A percentile compares a stretch with the other conserved stretches of the same genome.
These are phyloP conservation scores for Saccharata proteae DNA, from an alignment of 2,329 filamentous ascomycete genomes.

Conservation along the genomic window DNA sequence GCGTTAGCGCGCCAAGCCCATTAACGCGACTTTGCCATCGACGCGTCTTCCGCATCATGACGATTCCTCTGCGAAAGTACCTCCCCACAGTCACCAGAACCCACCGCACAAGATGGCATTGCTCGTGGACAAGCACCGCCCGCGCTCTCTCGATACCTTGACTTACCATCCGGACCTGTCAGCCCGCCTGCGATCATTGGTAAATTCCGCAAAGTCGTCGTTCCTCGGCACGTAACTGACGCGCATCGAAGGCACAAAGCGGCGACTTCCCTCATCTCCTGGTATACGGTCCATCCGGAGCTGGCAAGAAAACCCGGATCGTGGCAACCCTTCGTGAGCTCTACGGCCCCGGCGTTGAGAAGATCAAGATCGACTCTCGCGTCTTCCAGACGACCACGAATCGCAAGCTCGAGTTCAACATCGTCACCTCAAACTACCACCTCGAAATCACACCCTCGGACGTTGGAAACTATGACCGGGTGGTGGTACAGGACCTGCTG, in stretches of 20 bases:
- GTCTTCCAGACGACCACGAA: slow-evolving; percentile 93
- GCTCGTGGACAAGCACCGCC: slow-evolving; percentile 54
- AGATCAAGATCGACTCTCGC: slow-evolving; percentile 97
- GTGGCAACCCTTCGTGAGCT: slow-evolving; percentile 91
- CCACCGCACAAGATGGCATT: slow-evolving; percentile 47
- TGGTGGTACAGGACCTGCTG: slow-evolving; percentile 87
- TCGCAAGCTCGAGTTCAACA: slow-evolving; percentile 98
- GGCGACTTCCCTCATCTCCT: slow-evolving; percentile 97
- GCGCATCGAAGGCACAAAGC: slow-evolving; percentile 66
- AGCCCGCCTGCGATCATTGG: slow-evolving; percentile 71
- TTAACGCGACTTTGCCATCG: slow-evolving; percentile 2
- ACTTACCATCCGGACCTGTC: slow-evolving; percentile 87
- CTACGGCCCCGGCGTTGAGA: slow-evolving; percentile 93
- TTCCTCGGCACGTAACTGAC: slow-evolving; percentile 3
- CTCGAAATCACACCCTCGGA: slow-evolving; percentile 97
- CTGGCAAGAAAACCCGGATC: slow-evolving; percentile 95
- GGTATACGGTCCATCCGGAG: slow-evolving; percentile 90
- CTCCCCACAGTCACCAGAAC: no score
- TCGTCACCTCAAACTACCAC: slow-evolving; percentile 93
- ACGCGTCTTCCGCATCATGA: slow-evolving; percentile 6
- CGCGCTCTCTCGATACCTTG: slow-evolving; percentile 61
- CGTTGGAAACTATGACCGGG: slow-evolving; percentile 89
- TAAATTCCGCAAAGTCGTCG: slow-evolving; percentile 33
- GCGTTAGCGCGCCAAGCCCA: no score
- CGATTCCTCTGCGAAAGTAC: no score